These are phyloP conservation scores for Cubamyces sp. DNA, from an alignment of 768 basidiomycete genomes.

Conservation along the genomic window DNA sequence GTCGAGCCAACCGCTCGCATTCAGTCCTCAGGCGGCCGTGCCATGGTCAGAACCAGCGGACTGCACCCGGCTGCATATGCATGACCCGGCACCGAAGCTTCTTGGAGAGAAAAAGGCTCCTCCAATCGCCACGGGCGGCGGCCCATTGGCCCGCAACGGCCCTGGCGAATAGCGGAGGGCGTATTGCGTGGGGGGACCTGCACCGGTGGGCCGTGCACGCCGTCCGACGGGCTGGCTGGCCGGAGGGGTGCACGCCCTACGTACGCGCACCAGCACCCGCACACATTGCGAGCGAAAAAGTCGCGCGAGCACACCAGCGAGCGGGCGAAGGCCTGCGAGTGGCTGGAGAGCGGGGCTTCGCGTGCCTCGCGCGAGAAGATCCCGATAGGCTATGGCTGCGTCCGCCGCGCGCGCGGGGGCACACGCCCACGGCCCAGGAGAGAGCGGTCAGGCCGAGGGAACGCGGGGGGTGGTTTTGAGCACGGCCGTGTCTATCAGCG, in stretches of 20 bases:
- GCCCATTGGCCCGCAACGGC: slow-evolving; percentile 12
- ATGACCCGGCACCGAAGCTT: slow-evolving; percentile 25
- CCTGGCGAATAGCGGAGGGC: slow-evolving; percentile 15
- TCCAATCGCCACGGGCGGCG: slow-evolving; percentile 12
- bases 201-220: slow-evolving; percentile 7
- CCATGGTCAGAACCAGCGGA: slow-evolving; percentile 4
- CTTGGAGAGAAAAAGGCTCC: neutral
- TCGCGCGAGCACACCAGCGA: neutral
- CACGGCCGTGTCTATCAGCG: slow-evolving; percentile 29
- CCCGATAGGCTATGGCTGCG: slow-evolving; percentile 27
- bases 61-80: slow-evolving; percentile 23
- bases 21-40: slow-evolving; percentile 14
- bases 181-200: slow-evolving; percentile 8
- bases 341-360: slow-evolving; percentile 19
- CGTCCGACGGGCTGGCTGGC: too few species aligned
- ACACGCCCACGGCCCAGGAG: slow-evolving; percentile 17
- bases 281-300: too few species aligned
- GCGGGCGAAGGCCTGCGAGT: slow-evolving; percentile 6
- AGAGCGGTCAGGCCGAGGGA: slow-evolving; percentile 27
- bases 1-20: slow-evolving; percentile 2
- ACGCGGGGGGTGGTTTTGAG: slow-evolving; percentile 25
- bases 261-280: too few species aligned
- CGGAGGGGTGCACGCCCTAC: too few species aligned
- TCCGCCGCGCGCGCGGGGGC: slow-evolving; percentile 8
- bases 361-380: slow-evolving; percentile 22